Conservation (phyloP, 768 basidiomycete species). For the Suillus decipiens region DNA sequence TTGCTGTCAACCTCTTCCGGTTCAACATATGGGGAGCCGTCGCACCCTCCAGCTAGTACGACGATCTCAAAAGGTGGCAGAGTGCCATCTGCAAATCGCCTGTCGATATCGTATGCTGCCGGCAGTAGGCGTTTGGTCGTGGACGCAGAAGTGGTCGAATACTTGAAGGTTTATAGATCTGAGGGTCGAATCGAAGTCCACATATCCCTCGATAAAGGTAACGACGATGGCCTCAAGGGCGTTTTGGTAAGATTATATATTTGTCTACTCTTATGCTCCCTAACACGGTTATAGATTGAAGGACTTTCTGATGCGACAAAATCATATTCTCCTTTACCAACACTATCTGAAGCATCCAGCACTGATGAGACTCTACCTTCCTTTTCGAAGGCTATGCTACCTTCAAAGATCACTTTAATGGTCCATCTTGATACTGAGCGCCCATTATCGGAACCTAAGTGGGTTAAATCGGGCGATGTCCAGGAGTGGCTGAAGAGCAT, state of each 20-base stretch:
- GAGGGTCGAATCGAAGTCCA: conserved; percentile 86
- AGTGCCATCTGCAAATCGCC: conserved; percentile 73
- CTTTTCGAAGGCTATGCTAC: conserved; percentile 55
- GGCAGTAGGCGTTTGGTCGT: conserved; percentile 86
- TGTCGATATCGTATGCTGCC: conserved; percentile 96
- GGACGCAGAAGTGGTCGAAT: conserved; percentile 84
- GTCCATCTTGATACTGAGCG: conserved; percentile 84
- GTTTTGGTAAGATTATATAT: conserved; percentile 59
- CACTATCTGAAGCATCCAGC: conserved; percentile 41
- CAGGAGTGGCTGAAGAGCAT: conserved; percentile 92
- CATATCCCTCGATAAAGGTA: conserved; percentile 59
- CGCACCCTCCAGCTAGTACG: conserved; percentile 31
- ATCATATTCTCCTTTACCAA: conserved; percentile 64
- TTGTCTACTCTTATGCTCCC: conserved; percentile 11
- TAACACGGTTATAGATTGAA: conserved; percentile 58
- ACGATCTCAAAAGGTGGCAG: conserved; percentile 37
- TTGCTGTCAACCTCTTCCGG: conserved; percentile 35
- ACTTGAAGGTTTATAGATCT: conserved; percentile 74
- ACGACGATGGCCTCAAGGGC: conserved; percentile 63
- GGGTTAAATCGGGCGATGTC: conserved; percentile 93
- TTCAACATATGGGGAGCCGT: conserved; percentile 48
- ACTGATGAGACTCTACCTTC: conserved; percentile 72
- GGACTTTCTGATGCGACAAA: conserved; percentile 70
- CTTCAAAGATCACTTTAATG: conserved; percentile 61
- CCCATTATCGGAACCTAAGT: conserved; percentile 93